A percentile compares a stretch with the other conserved stretches of the same genome.
Evolutionary conservation across 139 green algal genomes (phyloP).

Genomic region (Yamagishiella unicocca): DNA sequence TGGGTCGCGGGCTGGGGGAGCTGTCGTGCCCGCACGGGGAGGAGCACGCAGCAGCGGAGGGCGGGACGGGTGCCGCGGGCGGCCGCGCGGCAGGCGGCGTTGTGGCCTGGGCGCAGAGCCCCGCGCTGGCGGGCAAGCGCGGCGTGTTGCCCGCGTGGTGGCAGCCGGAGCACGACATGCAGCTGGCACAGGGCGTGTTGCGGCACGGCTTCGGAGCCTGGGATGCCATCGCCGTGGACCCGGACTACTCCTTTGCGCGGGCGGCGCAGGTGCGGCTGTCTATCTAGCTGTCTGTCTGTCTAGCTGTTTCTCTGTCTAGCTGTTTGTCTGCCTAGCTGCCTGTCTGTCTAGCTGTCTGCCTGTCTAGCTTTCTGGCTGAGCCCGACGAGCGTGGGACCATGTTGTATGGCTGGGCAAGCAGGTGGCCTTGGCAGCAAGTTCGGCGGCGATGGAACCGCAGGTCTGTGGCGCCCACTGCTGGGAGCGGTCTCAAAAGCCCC

Average conservation of each 20-base stretch:
- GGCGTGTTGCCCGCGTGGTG: slow-evolving; percentile 40
- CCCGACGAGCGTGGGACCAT: too few species aligned
- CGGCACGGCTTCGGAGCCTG: slow-evolving; percentile 41
- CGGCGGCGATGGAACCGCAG: too few species aligned
- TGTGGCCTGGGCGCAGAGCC: slow-evolving; percentile 10
- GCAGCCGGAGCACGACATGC: slow-evolving; percentile 30
- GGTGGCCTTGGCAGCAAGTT: too few species aligned
- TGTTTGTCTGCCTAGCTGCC: too few species aligned
- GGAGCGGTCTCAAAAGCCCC: too few species aligned
- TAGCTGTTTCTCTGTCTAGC: background rate
- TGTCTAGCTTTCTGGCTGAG: too few species aligned
- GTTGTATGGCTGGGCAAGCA: too few species aligned
- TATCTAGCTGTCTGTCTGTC: too few species aligned
- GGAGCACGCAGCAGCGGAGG: background rate
- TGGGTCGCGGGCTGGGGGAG: background rate
- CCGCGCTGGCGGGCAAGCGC: slow-evolving; percentile 2
- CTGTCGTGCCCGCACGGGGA: background rate
- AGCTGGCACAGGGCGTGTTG: slow-evolving; percentile 29
- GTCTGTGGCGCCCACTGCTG: too few species aligned
- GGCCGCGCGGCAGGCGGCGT: background rate
- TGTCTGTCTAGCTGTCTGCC: too few species aligned
- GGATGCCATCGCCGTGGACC: slow-evolving; percentile 15
- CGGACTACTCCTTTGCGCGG: slow-evolving; percentile 13
- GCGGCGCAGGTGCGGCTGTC: slow-evolving; percentile 9
- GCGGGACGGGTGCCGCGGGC: background rate